Evolutionary conservation across 768 basidiomycete species (phyloP).

Genomic region (Neoboletus magnificus): DNA sequence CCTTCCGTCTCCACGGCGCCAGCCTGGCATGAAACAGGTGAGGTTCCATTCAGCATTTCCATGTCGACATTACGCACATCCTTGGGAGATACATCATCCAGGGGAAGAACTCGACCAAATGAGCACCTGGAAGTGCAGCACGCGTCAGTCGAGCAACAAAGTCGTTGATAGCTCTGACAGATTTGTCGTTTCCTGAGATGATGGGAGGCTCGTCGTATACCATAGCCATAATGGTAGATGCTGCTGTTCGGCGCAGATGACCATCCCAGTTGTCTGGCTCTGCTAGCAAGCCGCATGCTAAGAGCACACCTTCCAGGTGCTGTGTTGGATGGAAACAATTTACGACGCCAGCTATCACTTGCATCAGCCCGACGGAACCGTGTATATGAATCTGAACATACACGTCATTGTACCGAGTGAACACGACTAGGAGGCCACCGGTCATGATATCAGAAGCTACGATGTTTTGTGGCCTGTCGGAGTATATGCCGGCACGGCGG

Average conservation of each 20-base stretch:
- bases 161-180: slow-evolving; percentile 10
- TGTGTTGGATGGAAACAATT: slow-evolving; percentile 3
- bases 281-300: slow-evolving; percentile 22
- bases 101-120: slow-evolving; percentile 37
- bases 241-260: slow-evolving; percentile 28
- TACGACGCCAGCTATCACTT: slow-evolving; percentile 1
- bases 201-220: slow-evolving; percentile 22
- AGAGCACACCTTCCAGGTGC: slow-evolving; percentile 5
- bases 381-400: neutral
- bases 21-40: neutral
- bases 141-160: slow-evolving; percentile 29
- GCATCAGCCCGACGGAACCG: neutral
- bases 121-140: slow-evolving; percentile 36
- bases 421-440: slow-evolving; percentile 27
- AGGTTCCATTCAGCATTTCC: neutral
- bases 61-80: neutral
- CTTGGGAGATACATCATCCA: slow-evolving; percentile 32
- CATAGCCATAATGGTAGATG: slow-evolving; percentile 28
- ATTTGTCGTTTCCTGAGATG: slow-evolving; percentile 1
- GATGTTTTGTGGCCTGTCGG: slow-evolving; percentile 31
- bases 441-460: slow-evolving; percentile 32
- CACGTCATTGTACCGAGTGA: slow-evolving; percentile 17
- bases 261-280: slow-evolving; percentile 31
- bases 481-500: slow-evolving; percentile 33
- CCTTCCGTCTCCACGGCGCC: slow-evolving; percentile 1